Conservation (phyloP, 495 filamentous ascomycete species). For the Polyplosphaeria fusca region DNA sequence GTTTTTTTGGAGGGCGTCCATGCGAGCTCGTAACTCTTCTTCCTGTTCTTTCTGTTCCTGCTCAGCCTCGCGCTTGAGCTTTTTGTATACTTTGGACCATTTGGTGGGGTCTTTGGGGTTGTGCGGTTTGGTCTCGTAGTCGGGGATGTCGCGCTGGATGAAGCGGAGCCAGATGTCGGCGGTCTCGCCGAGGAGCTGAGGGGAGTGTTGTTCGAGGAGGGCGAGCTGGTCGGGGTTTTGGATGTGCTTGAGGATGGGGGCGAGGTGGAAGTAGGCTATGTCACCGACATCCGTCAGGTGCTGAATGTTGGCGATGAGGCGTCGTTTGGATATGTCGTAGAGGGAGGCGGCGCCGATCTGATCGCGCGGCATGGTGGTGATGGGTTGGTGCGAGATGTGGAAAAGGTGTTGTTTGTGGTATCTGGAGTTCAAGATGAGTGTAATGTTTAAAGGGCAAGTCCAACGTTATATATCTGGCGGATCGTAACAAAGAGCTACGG, state of each 20-base stretch:
- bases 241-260: conserved; percentile 59
- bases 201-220: conserved; percentile 60
- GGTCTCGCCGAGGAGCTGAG: conserved; percentile 59
- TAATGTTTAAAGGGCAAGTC: no score
- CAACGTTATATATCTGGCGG: no score
- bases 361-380: conserved; percentile 32
- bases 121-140: conserved; percentile 55
- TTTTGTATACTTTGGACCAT: conserved; percentile 63
- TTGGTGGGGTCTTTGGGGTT: conserved; percentile 54
- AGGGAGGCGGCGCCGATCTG: conserved; percentile 27
- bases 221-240: conserved; percentile 64
- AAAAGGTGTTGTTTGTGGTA: no score
- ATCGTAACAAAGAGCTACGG: no score
- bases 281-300: conserved; percentile 60
- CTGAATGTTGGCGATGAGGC: conserved; percentile 31
- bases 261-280: conserved; percentile 58
- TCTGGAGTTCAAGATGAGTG: no score
- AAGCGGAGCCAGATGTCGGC: conserved; percentile 65
- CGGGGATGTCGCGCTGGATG: conserved; percentile 65
- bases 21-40: conserved; percentile 23
- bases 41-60: conserved; percentile 25
- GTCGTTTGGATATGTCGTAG: conserved; percentile 26
- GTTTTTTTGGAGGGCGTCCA: conserved; percentile 23
- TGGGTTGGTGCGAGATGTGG: no score
- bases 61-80: conserved; percentile 31